These are phyloP conservation scores for Hymenotorrendiella dingleyae DNA, from an alignment of 2,329 filamentous ascomycete genomes.

Conservation along the genomic window DNA sequence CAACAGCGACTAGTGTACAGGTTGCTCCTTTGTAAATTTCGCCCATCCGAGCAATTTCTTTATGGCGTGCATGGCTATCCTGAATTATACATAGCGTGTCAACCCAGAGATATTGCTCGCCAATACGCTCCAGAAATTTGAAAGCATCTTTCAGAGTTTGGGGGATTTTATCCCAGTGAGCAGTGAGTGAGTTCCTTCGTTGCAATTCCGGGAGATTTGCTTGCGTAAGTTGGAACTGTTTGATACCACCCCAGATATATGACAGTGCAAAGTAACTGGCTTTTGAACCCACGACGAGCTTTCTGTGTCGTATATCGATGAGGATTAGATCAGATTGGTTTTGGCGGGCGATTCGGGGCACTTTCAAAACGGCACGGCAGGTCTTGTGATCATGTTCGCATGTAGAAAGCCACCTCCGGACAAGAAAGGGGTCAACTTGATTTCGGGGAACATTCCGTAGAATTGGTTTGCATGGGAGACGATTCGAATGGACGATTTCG, in stretches of 20 bases:
- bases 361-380: not conserved
- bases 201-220: not conserved
- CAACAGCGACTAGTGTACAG: not conserved
- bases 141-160: not conserved
- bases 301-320: not conserved
- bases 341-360: not conserved
- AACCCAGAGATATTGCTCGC: slow-evolving; percentile 1
- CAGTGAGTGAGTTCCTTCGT: not conserved
- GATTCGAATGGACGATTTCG: not conserved
- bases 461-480: not conserved
- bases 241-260: not conserved
- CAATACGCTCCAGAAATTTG: not conserved
- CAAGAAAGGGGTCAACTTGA: not conserved
- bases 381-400: not conserved
- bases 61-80: not conserved
- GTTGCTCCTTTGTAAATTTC: not conserved
- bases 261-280: not conserved
- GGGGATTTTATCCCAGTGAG: not conserved
- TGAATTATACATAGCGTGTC: slow-evolving; percentile 3
- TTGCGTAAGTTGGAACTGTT: not conserved
- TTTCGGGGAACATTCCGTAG: not conserved
- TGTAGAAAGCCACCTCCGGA: not conserved
- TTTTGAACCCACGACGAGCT: not conserved
- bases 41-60: not conserved
- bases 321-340: not conserved